Evolutionary conservation across 2,329 filamentous ascomycete genomes (phyloP).

Genomic region (Cryphonectria nitschkei): DNA sequence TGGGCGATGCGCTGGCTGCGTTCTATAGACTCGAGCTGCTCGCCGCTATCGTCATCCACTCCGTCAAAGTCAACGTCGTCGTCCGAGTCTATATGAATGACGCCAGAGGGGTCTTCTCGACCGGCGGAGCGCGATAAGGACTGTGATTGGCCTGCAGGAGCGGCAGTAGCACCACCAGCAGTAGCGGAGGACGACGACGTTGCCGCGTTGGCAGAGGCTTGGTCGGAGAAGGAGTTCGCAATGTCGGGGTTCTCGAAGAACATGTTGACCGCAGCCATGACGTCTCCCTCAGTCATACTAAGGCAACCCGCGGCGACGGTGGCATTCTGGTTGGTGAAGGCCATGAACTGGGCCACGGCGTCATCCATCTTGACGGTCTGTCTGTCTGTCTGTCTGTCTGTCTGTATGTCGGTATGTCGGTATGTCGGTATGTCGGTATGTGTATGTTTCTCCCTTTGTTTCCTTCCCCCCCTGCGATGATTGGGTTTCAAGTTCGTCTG

Average conservation of each 20-base stretch:
- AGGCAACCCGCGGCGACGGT: constrained; percentile 82
- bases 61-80: constrained; percentile 56
- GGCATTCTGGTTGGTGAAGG: constrained; percentile 76
- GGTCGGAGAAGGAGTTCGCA: constrained; percentile 49
- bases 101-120: constrained; percentile 59
- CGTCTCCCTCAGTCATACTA: constrained; percentile 79
- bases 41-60: constrained; percentile 47
- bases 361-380: constrained; percentile 61
- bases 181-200: constrained; percentile 15
- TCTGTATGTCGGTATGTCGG: too few species aligned
- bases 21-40: constrained; percentile 22
- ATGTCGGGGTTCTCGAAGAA: constrained; percentile 89
- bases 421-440: neutral
- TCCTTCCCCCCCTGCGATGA: neutral
- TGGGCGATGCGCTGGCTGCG: constrained; percentile 52
- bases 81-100: constrained; percentile 78
- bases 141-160: constrained; percentile 20
- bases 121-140: constrained; percentile 39
- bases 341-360: constrained; percentile 72
- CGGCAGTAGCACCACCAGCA: constrained; percentile 34
- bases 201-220: constrained; percentile 34
- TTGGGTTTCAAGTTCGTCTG: neutral
- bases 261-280: constrained; percentile 84
- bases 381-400: neutral
- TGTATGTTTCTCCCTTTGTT: neutral